Evolutionary conservation across 2,329 filamentous ascomycete species (phyloP).

Genomic region (Nigrospora osmanthi): DNA sequence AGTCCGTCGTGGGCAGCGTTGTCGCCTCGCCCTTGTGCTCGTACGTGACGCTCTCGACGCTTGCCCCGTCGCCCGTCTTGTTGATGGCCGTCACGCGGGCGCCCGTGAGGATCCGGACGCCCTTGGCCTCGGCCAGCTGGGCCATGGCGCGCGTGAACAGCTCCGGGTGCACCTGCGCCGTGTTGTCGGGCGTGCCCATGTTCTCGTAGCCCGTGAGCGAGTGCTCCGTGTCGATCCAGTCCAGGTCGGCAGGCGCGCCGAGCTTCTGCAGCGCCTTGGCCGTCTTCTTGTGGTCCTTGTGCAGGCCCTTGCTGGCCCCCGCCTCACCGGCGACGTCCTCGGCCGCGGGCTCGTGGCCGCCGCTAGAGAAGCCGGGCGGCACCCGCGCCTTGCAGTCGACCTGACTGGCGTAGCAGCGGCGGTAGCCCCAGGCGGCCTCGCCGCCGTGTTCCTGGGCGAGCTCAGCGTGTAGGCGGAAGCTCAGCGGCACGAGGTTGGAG

Average conservation of each 20-base stretch:
- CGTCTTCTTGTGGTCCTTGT: constrained; percentile 21
- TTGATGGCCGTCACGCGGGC: constrained; percentile 10
- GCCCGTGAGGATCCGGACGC: constrained; percentile 26
- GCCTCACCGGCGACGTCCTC: constrained; percentile 1
- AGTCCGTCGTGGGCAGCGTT: constrained; percentile 18
- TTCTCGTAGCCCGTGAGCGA: constrained; percentile 29
- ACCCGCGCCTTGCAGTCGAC: constrained; percentile 21
- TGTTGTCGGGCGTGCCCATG: constrained; percentile 46
- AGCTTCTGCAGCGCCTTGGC: constrained; percentile 13
- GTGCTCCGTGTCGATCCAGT: constrained; percentile 57
- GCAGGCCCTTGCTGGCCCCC: constrained; percentile 14
- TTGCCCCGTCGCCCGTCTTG: constrained; percentile 9
- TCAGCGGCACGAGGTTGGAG: constrained; percentile 60
- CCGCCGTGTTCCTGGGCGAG: constrained; percentile 63
- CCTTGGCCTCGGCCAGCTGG: constrained; percentile 54
- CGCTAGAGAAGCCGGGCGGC: constrained; percentile 10
- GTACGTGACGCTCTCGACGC: constrained; percentile 8
- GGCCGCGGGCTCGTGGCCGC: background rate
- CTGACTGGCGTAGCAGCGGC: constrained; percentile 29
- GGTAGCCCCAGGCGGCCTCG: constrained; percentile 62
- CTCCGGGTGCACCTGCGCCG: constrained; percentile 72
- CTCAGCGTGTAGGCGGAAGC: constrained; percentile 62
- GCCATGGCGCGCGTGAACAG: constrained; percentile 70
- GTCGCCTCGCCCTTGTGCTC: constrained; percentile 8
- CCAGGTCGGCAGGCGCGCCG: constrained; percentile 48